Evolutionary conservation across 208 protist species (phyloP), one percentile per base, ranked within the genome.

Genomic region (Trypanosoma brucei): DNA sequence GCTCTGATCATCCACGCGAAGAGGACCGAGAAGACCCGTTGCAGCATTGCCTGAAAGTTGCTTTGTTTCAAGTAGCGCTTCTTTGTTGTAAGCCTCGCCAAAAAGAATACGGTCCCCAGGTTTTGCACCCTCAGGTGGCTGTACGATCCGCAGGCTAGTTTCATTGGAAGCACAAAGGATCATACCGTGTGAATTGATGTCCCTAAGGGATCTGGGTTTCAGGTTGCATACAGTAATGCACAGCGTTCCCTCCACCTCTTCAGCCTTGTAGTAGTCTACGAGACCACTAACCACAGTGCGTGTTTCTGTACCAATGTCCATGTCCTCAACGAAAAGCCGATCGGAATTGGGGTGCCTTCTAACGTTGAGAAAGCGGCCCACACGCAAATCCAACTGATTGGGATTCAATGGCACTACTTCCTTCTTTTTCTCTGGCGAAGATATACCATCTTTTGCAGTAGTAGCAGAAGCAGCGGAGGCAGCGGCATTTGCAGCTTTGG

Each of bases 141-240:
- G 75, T 40, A 90, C 75, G 37, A 97, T 75, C 31, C 60, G 62
- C 33, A 85, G 68, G 34, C 55, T 68, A 2, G 67, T 66, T n/a
- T 74, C 86, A 45, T 68, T 85, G 33, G 79, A 87, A 0, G 91
- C 90, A 66, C 91, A 96, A 37, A 98, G 68, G 58, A 98, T 81
- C 95, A 98, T 98, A 14, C 89, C 95, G n/a, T 92, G 79, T 14
- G 86, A 95, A 1, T 72, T 76, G 44, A 98, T 77, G 5, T 92
- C 95, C 67, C 86, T 85, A 46, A 97, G 78, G 42, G 91, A 74
- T 57, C 77, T 88, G 7, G 96, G 91, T 74, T 97, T 97, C 72
- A 97, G 87, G 68, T 97, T 97, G 71, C 88, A 96, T n/a, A 97
- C 65, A 4, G 94, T 80, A 6, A 96, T 63, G 30, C 94, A 93